These are phyloP conservation scores for Hortaea werneckii DNA, from an alignment of 2,329 filamentous ascomycete genomes.

Conservation along the genomic window DNA sequence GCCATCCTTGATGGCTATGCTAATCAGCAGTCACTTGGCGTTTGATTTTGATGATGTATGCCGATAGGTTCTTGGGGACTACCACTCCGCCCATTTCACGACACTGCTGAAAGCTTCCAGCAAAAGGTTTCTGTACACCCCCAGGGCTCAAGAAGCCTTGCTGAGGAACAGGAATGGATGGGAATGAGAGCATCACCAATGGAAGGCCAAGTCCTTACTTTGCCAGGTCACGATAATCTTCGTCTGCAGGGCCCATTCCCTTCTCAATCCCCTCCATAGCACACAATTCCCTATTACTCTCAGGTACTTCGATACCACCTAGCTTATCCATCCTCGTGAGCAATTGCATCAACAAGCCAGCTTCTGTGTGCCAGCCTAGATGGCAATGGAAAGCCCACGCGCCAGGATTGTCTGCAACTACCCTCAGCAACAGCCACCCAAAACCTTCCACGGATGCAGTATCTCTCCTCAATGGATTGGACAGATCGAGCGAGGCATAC, in stretches of 20 bases:
- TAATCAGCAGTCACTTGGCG: too few relatives aligned
- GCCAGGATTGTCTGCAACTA: slow-evolving; percentile 49
- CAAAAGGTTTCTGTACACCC: too few relatives aligned
- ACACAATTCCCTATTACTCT: slow-evolving; percentile 39
- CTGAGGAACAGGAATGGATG: too few relatives aligned
- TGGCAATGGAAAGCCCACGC: slow-evolving; percentile 52
- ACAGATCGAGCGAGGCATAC: slow-evolving; percentile 26
- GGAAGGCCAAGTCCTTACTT: neutral
- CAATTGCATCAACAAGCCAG: slow-evolving; percentile 52
- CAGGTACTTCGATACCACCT: slow-evolving; percentile 33
- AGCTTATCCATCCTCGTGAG: slow-evolving; percentile 40
- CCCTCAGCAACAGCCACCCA: slow-evolving; percentile 45
- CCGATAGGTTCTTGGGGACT: too few relatives aligned
- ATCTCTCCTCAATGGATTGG: slow-evolving; percentile 41
- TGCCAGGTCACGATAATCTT: slow-evolving; percentile 19
- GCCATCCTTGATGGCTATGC: too few relatives aligned
- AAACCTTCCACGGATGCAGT: slow-evolving; percentile 45
- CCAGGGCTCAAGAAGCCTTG: too few relatives aligned
- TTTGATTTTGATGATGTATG: too few relatives aligned
- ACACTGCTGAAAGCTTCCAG: too few relatives aligned
- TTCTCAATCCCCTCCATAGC: slow-evolving; percentile 36
- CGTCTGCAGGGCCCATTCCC: slow-evolving; percentile 42
- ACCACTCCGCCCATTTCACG: too few relatives aligned
- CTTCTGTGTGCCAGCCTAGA: slow-evolving; percentile 48
- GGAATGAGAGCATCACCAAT: too few relatives aligned